Evolutionary conservation across 257 asterid genomes (phyloP).

Genomic region (Gynochthodes officinalis): DNA sequence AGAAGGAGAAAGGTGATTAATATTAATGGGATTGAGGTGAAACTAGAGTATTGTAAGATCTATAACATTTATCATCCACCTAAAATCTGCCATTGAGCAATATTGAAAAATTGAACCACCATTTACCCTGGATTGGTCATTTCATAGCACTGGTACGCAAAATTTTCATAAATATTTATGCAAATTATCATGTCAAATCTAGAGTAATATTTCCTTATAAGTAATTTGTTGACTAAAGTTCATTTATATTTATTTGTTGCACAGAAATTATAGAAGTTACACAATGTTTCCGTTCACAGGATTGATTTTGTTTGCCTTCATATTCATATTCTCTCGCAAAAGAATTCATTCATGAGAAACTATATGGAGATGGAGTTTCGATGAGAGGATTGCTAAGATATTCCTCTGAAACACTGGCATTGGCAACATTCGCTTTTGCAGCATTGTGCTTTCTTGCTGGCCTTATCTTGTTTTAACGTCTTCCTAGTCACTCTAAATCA

Average conservation of each 20-base stretch:
- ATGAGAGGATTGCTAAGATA: conserved; percentile 10
- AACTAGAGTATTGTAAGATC: conserved; percentile 30
- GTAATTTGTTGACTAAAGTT: neutral
- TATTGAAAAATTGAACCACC: conserved; percentile 38
- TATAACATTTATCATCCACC: conserved; percentile 36
- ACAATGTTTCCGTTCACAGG: conserved; percentile 19
- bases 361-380: conserved; percentile 7
- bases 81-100: conserved; percentile 32
- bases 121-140: conserved; percentile 45
- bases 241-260: neutral
- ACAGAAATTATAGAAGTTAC: conserved; percentile 36
- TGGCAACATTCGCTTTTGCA: conserved; percentile 20
- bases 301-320: conserved; percentile 24
- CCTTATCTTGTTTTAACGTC: conserved; percentile 28
- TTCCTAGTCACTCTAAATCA: conserved; percentile 28
- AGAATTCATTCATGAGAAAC: conserved; percentile 1
- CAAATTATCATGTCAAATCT: neutral
- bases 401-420: conserved; percentile 23
- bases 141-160: conserved; percentile 36
- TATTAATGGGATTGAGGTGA: conserved; percentile 27
- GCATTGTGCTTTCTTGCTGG: conserved; percentile 18
- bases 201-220: too few species aligned
- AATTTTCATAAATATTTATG: too few species aligned
- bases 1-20: conserved; percentile 7
- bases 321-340: conserved; percentile 24